Percentiles rank a stretch among this genome's conserved stretches.
Evolutionary conservation across 495 filamentous ascomycete species (phyloP).

Genomic region (Cenococcum geophilum): DNA sequence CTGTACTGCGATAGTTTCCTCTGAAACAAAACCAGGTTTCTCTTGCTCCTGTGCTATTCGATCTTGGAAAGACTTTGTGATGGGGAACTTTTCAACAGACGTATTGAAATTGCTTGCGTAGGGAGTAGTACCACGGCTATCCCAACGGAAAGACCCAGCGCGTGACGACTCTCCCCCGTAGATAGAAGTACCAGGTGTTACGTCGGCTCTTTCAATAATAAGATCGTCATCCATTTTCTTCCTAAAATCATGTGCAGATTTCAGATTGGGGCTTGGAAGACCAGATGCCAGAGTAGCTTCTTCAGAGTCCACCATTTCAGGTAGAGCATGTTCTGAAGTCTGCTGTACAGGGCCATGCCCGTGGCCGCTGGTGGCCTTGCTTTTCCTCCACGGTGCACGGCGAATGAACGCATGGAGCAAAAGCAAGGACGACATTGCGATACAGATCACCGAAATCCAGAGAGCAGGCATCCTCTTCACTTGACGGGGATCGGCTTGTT

Average conservation of each 20-base stretch:
- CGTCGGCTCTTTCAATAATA: slow-evolving; percentile 5
- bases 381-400: slow-evolving; percentile 20
- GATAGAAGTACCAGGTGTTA: slow-evolving; percentile 1
- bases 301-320: background rate
- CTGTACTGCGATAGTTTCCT: slow-evolving; percentile 13
- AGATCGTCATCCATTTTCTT: slow-evolving; percentile 11
- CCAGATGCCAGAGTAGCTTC: background rate
- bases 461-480: slow-evolving; percentile 24
- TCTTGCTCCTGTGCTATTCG: background rate
- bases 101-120: slow-evolving; percentile 15
- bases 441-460: slow-evolving; percentile 23
- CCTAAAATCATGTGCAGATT: slow-evolving; percentile 1
- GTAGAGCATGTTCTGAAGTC: background rate
- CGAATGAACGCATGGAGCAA: slow-evolving; percentile 27
- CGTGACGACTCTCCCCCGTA: slow-evolving; percentile 4
- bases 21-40: slow-evolving; percentile 2
- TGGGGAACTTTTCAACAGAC: background rate
- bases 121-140: slow-evolving; percentile 19
- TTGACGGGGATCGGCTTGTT: slow-evolving; percentile 20
- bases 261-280: background rate
- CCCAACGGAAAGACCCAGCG: slow-evolving; percentile 11
- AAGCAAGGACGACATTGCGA: slow-evolving; percentile 26
- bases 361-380: background rate
- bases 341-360: background rate
- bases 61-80: background rate